These are phyloP conservation scores for Chiua virens DNA, from an alignment of 768 basidiomycete species.

Conservation along the genomic window DNA sequence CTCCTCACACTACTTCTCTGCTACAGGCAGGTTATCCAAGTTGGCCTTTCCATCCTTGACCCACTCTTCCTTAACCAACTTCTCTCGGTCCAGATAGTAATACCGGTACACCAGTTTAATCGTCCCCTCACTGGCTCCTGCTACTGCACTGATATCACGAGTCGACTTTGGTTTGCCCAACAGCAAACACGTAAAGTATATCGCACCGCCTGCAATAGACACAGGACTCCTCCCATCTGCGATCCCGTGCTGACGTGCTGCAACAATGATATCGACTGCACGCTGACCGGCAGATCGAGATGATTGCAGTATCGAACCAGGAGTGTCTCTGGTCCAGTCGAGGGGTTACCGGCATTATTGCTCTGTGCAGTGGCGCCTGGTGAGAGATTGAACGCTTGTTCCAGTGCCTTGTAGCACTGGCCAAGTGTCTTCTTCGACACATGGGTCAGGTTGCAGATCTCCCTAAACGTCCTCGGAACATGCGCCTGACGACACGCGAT, in stretches of 20 bases:
- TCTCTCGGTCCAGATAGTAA: conserved; percentile 72
- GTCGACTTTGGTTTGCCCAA: conserved; percentile 73
- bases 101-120: conserved; percentile 87
- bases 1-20: conserved; percentile 8
- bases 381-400: conserved; percentile 84
- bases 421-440: conserved; percentile 94
- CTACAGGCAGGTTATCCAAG: conserved; percentile 27
- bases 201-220: conserved; percentile 97
- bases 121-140: conserved; percentile 94
- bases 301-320: conserved; percentile 94
- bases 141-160: conserved; percentile 86
- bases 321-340: conserved; percentile 79
- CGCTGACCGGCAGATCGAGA: conserved; percentile 77
- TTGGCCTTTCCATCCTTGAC: conserved; percentile 75
- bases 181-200: conserved; percentile 88
- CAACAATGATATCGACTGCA: conserved; percentile 79
- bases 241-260: conserved; percentile 79
- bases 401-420: conserved; percentile 89
- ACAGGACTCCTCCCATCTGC: conserved; percentile 94
- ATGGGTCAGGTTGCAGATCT: conserved; percentile 90
- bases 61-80: conserved; percentile 84
- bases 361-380: conserved; percentile 69
- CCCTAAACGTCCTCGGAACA: conserved; percentile 94
- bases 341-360: conserved; percentile 36
- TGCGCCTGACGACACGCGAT: conserved; percentile 95